Evolutionary conservation across 2,329 filamentous ascomycete genomes (phyloP), one percentile per base, ranked within the genome.

Genomic region (Sphaerulina musiva): DNA sequence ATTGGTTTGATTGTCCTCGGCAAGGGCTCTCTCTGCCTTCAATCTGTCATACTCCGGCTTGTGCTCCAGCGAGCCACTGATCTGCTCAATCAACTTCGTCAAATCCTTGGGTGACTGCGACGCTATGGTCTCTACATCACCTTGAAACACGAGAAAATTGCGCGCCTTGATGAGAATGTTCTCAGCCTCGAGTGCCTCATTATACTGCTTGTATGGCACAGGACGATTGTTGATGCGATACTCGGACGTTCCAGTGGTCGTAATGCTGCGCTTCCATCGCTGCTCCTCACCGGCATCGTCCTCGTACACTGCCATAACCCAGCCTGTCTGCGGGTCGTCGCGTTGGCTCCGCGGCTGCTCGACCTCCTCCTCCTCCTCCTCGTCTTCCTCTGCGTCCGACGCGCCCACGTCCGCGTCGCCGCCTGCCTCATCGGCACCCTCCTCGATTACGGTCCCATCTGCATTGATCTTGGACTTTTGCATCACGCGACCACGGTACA

Each of bases 231-330:
- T 97, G 78, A 98, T 95, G 57, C 92, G 86, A 72, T 97, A 98
- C 72, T 97, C 92, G 76, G 91, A 96, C 29, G 85, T 84, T 45
- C 93, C 93, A 58, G 84, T 80, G 63, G 80, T 89, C 3, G 91
- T 97, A 70, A 98, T 98, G 62, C 84, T 86, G 58, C 93, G 88
- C 74, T 95, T 95, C 93, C 93, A 98, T 62, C 85, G 84, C 68
- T 96, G 91, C 71, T 95, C 89, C 66, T 95, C 89, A 45, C 90
- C 92, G 2, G 90, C 90, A 69, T 98, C 93, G 68, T 98, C 93
- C 69, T 96, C 91, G 71, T 97, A 98, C 12, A 98, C 92, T 31
- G 93, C 93, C 90, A 96, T 97, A 11, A 98, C 95, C 92, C 92
- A 98, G 2, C 93, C 95, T 2, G 85, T 93, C 70, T 91, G 93